These are phyloP conservation scores for Mucuna pruriens DNA, from an alignment of 306 rosid species.

Conservation along the genomic window DNA sequence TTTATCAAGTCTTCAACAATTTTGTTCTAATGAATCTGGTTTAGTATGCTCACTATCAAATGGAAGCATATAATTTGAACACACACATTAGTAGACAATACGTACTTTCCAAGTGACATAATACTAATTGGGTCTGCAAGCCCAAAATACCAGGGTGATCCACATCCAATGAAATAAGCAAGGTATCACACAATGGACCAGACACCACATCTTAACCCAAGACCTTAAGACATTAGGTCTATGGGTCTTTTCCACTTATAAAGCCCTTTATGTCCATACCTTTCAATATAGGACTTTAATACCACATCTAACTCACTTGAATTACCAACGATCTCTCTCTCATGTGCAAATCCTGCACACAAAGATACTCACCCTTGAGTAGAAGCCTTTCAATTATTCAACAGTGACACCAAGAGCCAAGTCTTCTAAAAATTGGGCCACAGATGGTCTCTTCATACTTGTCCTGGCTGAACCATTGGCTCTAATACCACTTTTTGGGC, in stretches of 20 bases:
- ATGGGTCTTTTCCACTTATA: neutral
- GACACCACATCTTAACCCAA: neutral
- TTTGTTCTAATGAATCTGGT: slow-evolving; percentile 4
- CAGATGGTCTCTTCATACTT: no score
- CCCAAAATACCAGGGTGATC: neutral
- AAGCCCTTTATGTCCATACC: neutral
- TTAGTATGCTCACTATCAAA: slow-evolving; percentile 2
- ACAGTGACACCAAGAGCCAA: no score
- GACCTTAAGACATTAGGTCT: neutral
- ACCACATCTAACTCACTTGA: slow-evolving; percentile 3
- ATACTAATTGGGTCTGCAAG: neutral
- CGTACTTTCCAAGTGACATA: neutral
- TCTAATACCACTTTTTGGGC: no score
- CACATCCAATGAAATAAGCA: neutral
- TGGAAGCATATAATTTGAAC: neutral
- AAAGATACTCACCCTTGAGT: neutral
- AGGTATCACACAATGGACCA: neutral
- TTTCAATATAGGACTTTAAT: neutral
- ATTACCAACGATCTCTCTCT: neutral
- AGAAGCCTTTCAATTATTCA: no score
- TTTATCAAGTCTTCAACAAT: neutral
- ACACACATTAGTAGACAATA: neutral
- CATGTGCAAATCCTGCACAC: neutral
- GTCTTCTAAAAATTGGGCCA: no score
- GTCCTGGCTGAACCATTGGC: no score